A percentile compares a stretch with the other conserved stretches of the same genome.
phyloP scores from a whole-genome alignment of 192 early-diverging fungal species.

The Podila epicladia region DNA sequence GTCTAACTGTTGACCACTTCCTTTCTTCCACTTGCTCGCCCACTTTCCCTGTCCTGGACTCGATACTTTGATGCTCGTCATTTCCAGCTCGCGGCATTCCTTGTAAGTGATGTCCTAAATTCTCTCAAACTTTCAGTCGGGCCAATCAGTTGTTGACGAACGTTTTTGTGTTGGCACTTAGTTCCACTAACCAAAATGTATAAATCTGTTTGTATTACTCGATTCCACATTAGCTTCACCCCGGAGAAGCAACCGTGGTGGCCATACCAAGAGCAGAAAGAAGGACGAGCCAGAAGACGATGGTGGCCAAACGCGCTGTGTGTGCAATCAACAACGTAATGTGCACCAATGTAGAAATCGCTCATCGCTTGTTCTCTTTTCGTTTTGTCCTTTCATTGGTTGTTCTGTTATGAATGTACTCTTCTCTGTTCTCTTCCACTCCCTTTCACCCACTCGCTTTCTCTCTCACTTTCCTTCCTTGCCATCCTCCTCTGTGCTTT shows the following conservation, averaged over 20 bases:
- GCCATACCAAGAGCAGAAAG: conserved; percentile 37
- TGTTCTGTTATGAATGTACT: background rate
- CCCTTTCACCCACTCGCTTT: background rate
- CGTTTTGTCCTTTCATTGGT: background rate
- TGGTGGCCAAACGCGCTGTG: conserved; percentile 60
- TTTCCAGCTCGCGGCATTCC: conserved; percentile 42
- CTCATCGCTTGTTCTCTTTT: background rate
- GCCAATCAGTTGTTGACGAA: background rate
- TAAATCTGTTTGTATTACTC: background rate
- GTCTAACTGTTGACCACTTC: too few species aligned
- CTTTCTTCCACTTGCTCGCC: too few species aligned
- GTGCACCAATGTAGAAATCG: background rate
- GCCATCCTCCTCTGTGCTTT: too few species aligned
- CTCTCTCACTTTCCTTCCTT: background rate
- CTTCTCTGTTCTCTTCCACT: background rate
- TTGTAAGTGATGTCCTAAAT: conserved; percentile 16
- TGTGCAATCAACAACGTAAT: conserved; percentile 63
- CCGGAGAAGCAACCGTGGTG: conserved; percentile 45
- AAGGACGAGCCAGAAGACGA: conserved; percentile 54
- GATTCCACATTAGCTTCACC: conserved; percentile 30
- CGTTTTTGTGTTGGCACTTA: background rate
- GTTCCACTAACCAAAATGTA: background rate
- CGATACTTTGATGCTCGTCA: too few species aligned
- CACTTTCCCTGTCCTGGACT: too few species aligned
- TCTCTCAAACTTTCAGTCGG: background rate